Evolutionary conservation across 805 yeast genomes (phyloP), one percentile per base, ranked within the genome.

Genomic region (Ogataea dorogensis): DNA sequence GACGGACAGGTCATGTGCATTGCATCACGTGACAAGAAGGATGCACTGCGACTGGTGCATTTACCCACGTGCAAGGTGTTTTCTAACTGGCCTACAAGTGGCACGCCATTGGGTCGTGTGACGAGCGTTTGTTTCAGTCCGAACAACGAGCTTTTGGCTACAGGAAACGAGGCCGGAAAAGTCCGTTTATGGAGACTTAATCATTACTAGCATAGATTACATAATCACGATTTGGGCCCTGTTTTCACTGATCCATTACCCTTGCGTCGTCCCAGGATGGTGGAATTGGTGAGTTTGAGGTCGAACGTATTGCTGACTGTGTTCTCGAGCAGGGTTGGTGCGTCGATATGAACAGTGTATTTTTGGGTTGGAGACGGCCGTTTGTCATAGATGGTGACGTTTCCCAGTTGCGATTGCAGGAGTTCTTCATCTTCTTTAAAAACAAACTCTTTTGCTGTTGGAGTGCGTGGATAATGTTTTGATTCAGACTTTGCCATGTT

Each of bases 71-170:
- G 91, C 46, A 75, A 86, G 13, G 95, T 86, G 5, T 93, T 80
- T 64, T 71, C 80, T 31, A 93, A 93, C 67, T 93, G 98, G 98
- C 99, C 99, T 12, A 93, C 98, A 2, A 80, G 91, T 34, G 88
- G 88, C 5, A 91, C 98, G 1, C 98, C 98, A 8, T 71, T 93
- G 48, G 99, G 98, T n/a, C 79, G 82, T 48, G 96, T 93, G 21
- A 86, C 96, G 0, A 63, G 80, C 12, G 81, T 79, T 2, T 75
- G 78, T 11, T 91, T 91, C 61, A 79, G 94, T 27, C 87, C 93
- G 17, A 76, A 77, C 44, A 77, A 80, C 41, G 93, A 86, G 61
- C 77, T 89, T 80, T 59, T 93, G 31, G 86, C 89, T 12, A 76
- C 87, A 1, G 98, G 96, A 44, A 91, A 89, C 53, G 95, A 86